A percentile compares a stretch with the other conserved stretches of the same genome.
Evolutionary conservation across 2,329 filamentous ascomycete species (phyloP).

Genomic region (Stromatinia cepivora): DNA sequence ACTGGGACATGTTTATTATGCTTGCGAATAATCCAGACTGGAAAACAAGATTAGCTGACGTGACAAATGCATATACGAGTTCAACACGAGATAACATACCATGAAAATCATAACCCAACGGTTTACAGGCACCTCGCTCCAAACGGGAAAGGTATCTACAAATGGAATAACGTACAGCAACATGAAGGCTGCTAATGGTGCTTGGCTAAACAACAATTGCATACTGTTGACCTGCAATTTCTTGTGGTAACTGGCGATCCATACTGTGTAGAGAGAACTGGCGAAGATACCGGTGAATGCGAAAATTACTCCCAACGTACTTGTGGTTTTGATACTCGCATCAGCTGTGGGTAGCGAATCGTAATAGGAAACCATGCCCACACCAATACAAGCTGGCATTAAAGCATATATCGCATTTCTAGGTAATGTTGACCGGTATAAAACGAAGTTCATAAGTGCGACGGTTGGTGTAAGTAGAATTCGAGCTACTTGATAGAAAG

Average conservation of each 20-base stretch:
- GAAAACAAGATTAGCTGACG: slow-evolving; percentile 33
- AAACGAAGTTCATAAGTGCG: slow-evolving; percentile 62
- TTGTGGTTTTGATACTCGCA: slow-evolving; percentile 55
- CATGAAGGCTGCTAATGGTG: slow-evolving; percentile 61
- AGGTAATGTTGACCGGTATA: slow-evolving; percentile 60
- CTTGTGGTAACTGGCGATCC: slow-evolving; percentile 65
- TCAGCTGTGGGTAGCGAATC: slow-evolving; percentile 57
- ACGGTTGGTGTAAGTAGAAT: slow-evolving; percentile 67
- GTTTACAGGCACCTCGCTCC: slow-evolving; percentile 51
- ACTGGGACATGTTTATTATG: slow-evolving; percentile 64
- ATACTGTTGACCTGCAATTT: slow-evolving; percentile 66
- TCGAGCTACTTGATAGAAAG: slow-evolving; percentile 69
- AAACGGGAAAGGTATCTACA: slow-evolving; percentile 61
- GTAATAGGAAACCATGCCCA: slow-evolving; percentile 67
- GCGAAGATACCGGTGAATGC: slow-evolving; percentile 64
- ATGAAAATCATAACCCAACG: slow-evolving; percentile 60
- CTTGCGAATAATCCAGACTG: slow-evolving; percentile 64
- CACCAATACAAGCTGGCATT: slow-evolving; percentile 61
- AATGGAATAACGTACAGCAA: slow-evolving; percentile 67
- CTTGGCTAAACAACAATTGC: slow-evolving; percentile 69
- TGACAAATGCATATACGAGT: slow-evolving; percentile 26
- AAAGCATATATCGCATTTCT: slow-evolving; percentile 52
- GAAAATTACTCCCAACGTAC: slow-evolving; percentile 60
- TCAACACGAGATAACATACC: slow-evolving; percentile 44
- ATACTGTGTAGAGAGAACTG: slow-evolving; percentile 67